phyloP scores from a whole-genome alignment of 352 stramenopile genomes.

The Pythium sp. region DNA sequence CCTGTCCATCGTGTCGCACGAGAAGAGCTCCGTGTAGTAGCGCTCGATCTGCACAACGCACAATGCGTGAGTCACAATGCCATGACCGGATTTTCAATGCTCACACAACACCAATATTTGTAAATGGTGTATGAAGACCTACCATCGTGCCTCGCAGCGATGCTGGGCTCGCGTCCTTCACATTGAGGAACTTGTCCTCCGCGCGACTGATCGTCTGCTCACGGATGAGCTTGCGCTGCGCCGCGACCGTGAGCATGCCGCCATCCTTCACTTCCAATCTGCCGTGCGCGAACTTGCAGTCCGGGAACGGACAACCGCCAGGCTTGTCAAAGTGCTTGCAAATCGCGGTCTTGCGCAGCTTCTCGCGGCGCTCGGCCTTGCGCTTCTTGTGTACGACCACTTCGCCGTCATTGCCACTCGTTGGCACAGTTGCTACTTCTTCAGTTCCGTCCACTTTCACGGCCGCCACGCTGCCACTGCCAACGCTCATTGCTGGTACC shows the following conservation, averaged over 20 bases:
- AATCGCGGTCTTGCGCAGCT: conserved; percentile 72
- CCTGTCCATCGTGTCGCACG: conserved; percentile 73
- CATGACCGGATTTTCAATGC: neutral
- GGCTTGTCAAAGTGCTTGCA: conserved; percentile 88
- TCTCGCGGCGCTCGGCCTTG: conserved; percentile 55
- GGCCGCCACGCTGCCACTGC: neutral
- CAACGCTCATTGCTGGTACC: neutral
- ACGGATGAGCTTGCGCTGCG: conserved; percentile 77
- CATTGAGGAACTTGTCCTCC: conserved; percentile 58
- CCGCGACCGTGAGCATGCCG: conserved; percentile 52
- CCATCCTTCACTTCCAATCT: conserved; percentile 60
- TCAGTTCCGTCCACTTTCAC: neutral
- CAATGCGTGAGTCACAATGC: neutral
- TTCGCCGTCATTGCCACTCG: neutral
- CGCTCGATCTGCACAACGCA: conserved; percentile 55
- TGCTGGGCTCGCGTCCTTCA: conserved; percentile 28
- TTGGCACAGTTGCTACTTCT: neutral
- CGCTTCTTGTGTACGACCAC: conserved; percentile 49
- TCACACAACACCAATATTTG: neutral
- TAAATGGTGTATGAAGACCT: neutral
- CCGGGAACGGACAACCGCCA: conserved; percentile 73
- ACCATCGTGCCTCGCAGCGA: conserved; percentile 75
- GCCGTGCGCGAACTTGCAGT: conserved; percentile 83
- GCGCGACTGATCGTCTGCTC: conserved; percentile 64
- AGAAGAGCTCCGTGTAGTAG: conserved; percentile 87